A percentile compares a stretch with the other conserved stretches of the same genome.
Evolutionary conservation across 805 yeast genomes (phyloP).

Genomic region (Zygosaccharomyces gambellarensis): DNA sequence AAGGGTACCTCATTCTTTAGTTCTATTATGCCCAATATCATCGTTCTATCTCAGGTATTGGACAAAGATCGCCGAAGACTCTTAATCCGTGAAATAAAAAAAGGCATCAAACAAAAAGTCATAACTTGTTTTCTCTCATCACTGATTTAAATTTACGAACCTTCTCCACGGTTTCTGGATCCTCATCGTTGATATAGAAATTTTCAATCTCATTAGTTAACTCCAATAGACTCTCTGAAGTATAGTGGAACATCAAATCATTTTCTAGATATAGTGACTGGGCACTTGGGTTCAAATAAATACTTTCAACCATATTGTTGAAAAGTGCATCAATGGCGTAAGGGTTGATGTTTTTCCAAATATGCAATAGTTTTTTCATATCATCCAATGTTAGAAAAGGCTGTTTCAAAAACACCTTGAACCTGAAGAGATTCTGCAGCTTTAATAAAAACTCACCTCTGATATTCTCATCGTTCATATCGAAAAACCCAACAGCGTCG

Average conservation of each 20-base stretch:
- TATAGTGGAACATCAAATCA: conserved; percentile 20
- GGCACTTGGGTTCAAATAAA: conserved; percentile 23
- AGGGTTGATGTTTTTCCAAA: conserved; percentile 24
- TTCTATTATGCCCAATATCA: not conserved
- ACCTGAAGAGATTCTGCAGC: conserved; percentile 26
- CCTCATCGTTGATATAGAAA: conserved; percentile 12
- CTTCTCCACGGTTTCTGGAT: conserved; percentile 16
- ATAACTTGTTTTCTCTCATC: conserved; percentile 4
- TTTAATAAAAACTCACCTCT: conserved; percentile 11
- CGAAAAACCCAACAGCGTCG: conserved; percentile 20
- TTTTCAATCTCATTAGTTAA: conserved; percentile 12
- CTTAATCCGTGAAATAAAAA: not conserved
- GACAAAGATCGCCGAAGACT: not conserved
- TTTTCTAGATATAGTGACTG: conserved; percentile 15
- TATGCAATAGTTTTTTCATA: conserved; percentile 18
- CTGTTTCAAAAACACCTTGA: conserved; percentile 24
- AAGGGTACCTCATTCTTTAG: not conserved
- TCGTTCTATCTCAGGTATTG: not conserved
- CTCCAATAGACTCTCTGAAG: conserved; percentile 12
- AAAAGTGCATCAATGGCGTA: conserved; percentile 22
- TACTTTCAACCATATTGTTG: conserved; percentile 32
- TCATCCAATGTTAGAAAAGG: conserved; percentile 19
- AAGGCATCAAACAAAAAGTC: not conserved
- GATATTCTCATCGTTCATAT: conserved; percentile 7
- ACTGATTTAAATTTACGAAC: conserved; percentile 15